These are phyloP conservation scores for Xerocomellus amylosporus DNA, from an alignment of 768 basidiomycete species.

Conservation along the genomic window DNA sequence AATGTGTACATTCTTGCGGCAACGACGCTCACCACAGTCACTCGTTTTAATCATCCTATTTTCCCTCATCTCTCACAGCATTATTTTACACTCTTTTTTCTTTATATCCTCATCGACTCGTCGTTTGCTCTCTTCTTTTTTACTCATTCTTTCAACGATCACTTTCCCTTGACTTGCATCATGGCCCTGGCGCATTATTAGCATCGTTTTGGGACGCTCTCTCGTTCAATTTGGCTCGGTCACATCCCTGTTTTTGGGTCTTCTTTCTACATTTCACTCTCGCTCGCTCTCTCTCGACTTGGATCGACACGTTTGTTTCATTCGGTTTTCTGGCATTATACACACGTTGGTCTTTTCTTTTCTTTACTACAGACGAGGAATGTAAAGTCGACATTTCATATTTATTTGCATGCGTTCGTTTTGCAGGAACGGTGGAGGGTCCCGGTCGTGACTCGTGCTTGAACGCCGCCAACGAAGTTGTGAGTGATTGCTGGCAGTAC, in stretches of 20 bases:
- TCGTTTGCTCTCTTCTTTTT: neutral
- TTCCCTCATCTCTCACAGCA: constrained; percentile 10
- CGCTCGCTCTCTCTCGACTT: neutral
- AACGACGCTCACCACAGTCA: neutral
- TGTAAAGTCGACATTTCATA: constrained; percentile 7
- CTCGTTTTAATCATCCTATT: constrained; percentile 9
- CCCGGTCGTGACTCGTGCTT: too few species aligned
- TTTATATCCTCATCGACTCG: constrained; percentile 14
- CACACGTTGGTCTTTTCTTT: neutral
- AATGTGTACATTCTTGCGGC: neutral
- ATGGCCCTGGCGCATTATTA: neutral
- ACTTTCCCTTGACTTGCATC: neutral
- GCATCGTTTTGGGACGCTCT: constrained; percentile 19
- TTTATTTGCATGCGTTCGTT: neutral
- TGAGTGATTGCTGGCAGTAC: too few species aligned
- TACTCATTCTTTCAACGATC: neutral
- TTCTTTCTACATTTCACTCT: too few species aligned
- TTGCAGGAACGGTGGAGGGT: neutral
- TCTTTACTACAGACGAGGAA: constrained; percentile 3
- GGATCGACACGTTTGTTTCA: neutral
- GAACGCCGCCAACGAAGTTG: too few species aligned
- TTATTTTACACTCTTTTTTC: neutral
- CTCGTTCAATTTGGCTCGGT: neutral
- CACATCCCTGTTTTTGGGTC: neutral
- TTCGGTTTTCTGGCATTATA: neutral